Percentiles rank a stretch among this genome's conserved stretches.
Evolutionary conservation across 1,139 yeast genomes (phyloP).

Genomic region (Yamadazyma epiphylla): DNA sequence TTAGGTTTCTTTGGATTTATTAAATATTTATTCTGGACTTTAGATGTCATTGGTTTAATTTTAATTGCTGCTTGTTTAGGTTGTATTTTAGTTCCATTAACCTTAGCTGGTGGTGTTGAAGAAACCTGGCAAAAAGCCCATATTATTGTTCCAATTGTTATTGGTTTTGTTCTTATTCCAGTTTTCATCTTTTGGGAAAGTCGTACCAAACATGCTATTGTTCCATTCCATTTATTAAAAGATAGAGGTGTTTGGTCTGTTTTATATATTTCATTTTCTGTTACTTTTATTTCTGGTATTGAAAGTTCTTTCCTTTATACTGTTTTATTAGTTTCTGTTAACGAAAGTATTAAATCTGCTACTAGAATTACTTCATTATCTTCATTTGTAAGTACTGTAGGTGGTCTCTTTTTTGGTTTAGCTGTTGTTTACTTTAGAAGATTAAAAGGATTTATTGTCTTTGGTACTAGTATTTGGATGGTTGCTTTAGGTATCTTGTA

Average conservation of each 20-base stretch:
- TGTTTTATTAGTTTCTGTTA: slow-evolving; percentile 32
- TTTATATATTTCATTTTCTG: slow-evolving; percentile 23
- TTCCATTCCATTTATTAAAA: slow-evolving; percentile 28
- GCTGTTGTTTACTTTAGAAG: slow-evolving; percentile 25
- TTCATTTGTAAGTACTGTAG: slow-evolving; percentile 31
- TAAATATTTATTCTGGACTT: slow-evolving; percentile 29
- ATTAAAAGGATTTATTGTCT: slow-evolving; percentile 28
- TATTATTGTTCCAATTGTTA: slow-evolving; percentile 33
- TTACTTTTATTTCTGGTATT: slow-evolving; percentile 27
- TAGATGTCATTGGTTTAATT: slow-evolving; percentile 32
- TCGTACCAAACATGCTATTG: slow-evolving; percentile 27
- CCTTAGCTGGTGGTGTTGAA: slow-evolving; percentile 33
- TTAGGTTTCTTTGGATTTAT: slow-evolving; percentile 19
- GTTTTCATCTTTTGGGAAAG: slow-evolving; percentile 30
- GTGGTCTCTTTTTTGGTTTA: slow-evolving; percentile 32
- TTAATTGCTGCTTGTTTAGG: slow-evolving; percentile 29
- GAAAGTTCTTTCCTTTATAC: slow-evolving; percentile 32
- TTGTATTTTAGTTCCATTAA: slow-evolving; percentile 36
- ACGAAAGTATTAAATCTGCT: slow-evolving; percentile 29
- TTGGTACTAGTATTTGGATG: slow-evolving; percentile 34
- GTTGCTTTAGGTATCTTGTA: slow-evolving; percentile 32
- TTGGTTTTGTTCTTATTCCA: slow-evolving; percentile 35
- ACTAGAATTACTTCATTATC: slow-evolving; percentile 29
- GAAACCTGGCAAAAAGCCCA: slow-evolving; percentile 27
- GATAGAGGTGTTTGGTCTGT: slow-evolving; percentile 38